These are phyloP conservation scores for Globisporangium viniferum DNA, from an alignment of 352 stramenopile genomes.

Conservation along the genomic window DNA sequence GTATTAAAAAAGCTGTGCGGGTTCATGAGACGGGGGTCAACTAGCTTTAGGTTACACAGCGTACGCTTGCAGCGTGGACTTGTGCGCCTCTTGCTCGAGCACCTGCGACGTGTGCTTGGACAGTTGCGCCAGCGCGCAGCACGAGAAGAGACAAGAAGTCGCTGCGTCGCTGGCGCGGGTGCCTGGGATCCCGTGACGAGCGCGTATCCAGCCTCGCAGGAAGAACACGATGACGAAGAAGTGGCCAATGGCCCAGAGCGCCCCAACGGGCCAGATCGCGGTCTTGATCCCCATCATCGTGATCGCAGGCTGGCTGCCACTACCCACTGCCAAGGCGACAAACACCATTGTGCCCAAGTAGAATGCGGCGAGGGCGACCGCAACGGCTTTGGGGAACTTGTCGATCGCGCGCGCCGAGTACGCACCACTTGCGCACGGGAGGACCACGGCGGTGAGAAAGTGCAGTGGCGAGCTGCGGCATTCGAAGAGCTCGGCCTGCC, in stretches of 20 bases:
- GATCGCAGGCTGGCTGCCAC: neutral
- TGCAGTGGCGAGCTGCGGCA: neutral
- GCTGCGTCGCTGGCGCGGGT: neutral
- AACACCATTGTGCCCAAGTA: conserved; percentile 1
- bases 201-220: neutral
- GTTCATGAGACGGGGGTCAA: too few species aligned
- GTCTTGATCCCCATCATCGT: neutral
- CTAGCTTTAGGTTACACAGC: neutral
- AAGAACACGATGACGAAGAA: neutral
- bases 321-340: neutral
- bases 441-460: neutral
- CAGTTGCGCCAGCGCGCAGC: neutral
- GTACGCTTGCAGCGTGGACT: neutral
- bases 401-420: neutral
- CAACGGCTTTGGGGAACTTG: neutral
- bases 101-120: neutral
- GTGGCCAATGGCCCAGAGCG: neutral
- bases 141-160: neutral
- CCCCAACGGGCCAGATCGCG: neutral
- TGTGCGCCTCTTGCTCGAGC: neutral
- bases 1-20: too few species aligned
- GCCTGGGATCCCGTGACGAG: neutral
- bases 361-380: neutral
- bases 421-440: neutral
- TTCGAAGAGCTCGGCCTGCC: neutral